Conservation (phyloP, 495 filamentous ascomycete genomes). For the Neurospora tetrasperma region DNA sequence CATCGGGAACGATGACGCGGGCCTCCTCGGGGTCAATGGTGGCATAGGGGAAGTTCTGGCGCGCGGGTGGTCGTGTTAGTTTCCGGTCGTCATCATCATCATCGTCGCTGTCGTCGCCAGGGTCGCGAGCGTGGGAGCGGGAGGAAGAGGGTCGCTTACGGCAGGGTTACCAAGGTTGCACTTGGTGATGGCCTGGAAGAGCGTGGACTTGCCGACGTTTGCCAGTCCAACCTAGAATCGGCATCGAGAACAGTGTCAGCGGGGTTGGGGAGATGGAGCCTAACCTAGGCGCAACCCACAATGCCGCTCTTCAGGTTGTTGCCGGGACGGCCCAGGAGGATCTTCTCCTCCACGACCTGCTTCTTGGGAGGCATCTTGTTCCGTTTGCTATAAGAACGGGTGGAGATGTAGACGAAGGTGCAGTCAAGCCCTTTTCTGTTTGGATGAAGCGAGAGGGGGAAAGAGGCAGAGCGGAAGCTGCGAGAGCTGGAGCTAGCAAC, state of each 20-base stretch:
- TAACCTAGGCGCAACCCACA: constrained; percentile 51
- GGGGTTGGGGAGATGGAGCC: constrained; percentile 10
- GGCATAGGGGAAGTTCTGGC: constrained; percentile 93
- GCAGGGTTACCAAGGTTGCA: constrained; percentile 95
- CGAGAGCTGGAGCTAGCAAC: constrained; percentile 17
- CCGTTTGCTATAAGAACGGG: constrained; percentile 40
- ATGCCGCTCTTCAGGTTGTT: constrained; percentile 99
- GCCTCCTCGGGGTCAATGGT: constrained; percentile 99
- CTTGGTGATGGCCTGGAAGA: constrained; percentile 99
- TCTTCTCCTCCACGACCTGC: constrained; percentile 61
- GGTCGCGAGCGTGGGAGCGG: constrained; percentile 4
- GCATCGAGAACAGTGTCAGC: constrained; percentile 18
- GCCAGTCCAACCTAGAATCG: constrained; percentile 79
- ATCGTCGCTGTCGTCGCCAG: background rate
- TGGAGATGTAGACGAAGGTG: constrained; percentile 33
- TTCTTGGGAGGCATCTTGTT: constrained; percentile 75
- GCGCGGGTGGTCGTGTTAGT: constrained; percentile 8
- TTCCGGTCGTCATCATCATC: constrained; percentile 12
- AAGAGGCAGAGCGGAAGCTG: constrained; percentile 53
- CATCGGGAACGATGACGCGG: constrained; percentile 94
- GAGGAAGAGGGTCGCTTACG: constrained; percentile 36
- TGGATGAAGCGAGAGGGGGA: background rate
- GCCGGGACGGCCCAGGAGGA: constrained; percentile 84
- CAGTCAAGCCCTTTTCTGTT: constrained; percentile 33
- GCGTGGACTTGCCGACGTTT: constrained; percentile 98